These are phyloP conservation scores for Bauhinia variegata DNA, from an alignment of 306 rosid species.

Conservation along the genomic window DNA sequence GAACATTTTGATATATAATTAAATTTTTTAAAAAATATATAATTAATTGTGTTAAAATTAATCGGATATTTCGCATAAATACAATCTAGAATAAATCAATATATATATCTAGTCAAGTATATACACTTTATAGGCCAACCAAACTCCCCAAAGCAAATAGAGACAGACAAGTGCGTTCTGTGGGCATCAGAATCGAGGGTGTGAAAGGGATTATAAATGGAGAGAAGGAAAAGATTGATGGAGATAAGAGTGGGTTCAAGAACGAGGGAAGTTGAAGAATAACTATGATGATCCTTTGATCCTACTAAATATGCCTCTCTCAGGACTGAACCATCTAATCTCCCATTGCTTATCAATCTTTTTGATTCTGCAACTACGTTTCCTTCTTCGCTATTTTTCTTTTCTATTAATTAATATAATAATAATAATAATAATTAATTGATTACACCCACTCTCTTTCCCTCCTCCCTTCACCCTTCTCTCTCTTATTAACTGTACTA, in stretches of 20 bases:
- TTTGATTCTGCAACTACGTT: constrained; percentile 32
- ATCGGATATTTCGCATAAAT: too few relatives aligned
- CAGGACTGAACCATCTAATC: constrained; percentile 57
- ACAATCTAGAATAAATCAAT: too few relatives aligned
- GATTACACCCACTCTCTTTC: constrained; percentile 43
- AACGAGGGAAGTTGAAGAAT: constrained; percentile 56
- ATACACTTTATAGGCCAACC: too few relatives aligned
- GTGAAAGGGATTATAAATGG: neutral
- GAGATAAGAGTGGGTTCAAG: constrained; percentile 39
- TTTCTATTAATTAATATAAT: constrained; percentile 9
- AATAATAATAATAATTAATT: constrained; percentile 37
- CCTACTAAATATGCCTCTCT: constrained; percentile 56
- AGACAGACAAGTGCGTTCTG: constrained; percentile 21
- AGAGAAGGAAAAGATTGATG: constrained; percentile 26
- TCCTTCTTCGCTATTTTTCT: constrained; percentile 19
- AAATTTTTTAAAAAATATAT: too few relatives aligned
- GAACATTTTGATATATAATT: too few relatives aligned
- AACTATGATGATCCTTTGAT: constrained; percentile 61
- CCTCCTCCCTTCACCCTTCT: constrained; percentile 9
- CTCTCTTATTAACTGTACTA: constrained; percentile 50
- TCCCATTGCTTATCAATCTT: constrained; percentile 34
- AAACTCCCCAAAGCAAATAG: neutral
- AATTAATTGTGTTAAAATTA: too few relatives aligned
- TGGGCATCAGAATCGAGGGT: constrained; percentile 61
- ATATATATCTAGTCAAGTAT: too few relatives aligned